Conservation (phyloP, 192 early-diverging fungal species). For the Mortierella hygrophila region DNA sequence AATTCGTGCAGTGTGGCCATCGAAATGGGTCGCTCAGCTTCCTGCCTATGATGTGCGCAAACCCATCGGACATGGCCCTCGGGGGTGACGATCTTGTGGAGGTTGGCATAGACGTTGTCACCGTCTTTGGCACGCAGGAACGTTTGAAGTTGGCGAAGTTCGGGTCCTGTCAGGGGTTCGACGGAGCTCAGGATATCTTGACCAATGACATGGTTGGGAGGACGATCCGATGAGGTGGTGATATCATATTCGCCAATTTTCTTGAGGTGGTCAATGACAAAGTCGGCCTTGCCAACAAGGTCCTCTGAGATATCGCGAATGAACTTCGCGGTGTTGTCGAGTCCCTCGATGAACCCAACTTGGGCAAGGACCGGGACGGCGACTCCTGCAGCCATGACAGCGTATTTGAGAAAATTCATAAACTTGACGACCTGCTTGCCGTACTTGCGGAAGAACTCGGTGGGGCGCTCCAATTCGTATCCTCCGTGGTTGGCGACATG, state of each 20-base stretch:
- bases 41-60: not conserved
- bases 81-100: constrained; percentile 4
- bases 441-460: constrained; percentile 17
- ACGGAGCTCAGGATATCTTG: not conserved
- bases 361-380: not conserved
- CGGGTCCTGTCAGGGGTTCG: not conserved
- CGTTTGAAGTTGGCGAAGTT: constrained; percentile 1
- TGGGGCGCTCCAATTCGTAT: constrained; percentile 22
- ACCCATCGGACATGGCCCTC: constrained; percentile 1
- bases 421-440: not conserved
- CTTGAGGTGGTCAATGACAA: not conserved
- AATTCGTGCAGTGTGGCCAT: not conserved
- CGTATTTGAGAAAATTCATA: not conserved
- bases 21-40: not conserved
- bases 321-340: not conserved
- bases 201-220: not conserved
- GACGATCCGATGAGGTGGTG: not conserved
- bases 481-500: constrained; percentile 17
- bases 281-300: not conserved
- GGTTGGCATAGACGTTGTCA: not conserved
- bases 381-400: not conserved
- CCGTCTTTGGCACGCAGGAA: not conserved
- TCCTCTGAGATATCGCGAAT: not conserved
- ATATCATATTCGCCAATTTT: not conserved
- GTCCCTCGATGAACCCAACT: not conserved